phyloP scores from a whole-genome alignment of 2,329 filamentous ascomycete species.

The Tolypocladium capitatum region DNA sequence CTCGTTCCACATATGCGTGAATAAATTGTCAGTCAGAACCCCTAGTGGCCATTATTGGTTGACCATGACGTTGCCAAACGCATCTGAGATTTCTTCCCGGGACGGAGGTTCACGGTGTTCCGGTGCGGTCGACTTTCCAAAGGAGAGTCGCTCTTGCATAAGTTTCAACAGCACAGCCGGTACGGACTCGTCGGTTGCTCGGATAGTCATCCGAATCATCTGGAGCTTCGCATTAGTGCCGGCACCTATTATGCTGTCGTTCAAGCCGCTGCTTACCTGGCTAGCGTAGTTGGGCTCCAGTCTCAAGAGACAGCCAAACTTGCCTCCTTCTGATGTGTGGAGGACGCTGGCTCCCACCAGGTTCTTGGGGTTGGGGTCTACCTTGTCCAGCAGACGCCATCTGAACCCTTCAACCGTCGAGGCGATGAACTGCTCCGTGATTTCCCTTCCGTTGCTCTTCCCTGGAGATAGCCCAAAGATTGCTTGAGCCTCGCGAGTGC shows the following conservation, averaged over 20 bases:
- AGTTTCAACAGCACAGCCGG: constrained; percentile 66
- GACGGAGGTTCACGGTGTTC: constrained; percentile 28
- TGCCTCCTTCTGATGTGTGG: constrained; percentile 71
- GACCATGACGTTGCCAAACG: constrained; percentile 45
- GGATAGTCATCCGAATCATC: constrained; percentile 92
- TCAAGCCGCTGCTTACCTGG: constrained; percentile 49
- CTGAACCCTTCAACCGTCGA: constrained; percentile 70
- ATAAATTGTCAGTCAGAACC: neutral
- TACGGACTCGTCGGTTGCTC: constrained; percentile 84
- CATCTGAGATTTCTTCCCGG: constrained; percentile 37
- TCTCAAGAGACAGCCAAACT: constrained; percentile 86
- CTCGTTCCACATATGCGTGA: neutral
- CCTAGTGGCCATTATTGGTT: constrained; percentile 10
- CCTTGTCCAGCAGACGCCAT: constrained; percentile 72
- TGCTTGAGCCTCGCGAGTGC: constrained; percentile 72
- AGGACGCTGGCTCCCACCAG: constrained; percentile 82
- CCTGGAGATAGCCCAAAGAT: constrained; percentile 56
- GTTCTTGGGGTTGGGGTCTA: constrained; percentile 89
- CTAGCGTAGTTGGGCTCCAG: constrained; percentile 89
- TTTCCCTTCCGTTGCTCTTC: constrained; percentile 40
- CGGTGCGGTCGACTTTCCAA: constrained; percentile 29
- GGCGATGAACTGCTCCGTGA: constrained; percentile 59
- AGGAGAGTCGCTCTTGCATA: constrained; percentile 72
- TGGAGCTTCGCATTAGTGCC: constrained; percentile 20
- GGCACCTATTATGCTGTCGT: neutral